phyloP scores from a whole-genome alignment of 306 rosid species.

The Cotoneaster glaucophyllus region DNA sequence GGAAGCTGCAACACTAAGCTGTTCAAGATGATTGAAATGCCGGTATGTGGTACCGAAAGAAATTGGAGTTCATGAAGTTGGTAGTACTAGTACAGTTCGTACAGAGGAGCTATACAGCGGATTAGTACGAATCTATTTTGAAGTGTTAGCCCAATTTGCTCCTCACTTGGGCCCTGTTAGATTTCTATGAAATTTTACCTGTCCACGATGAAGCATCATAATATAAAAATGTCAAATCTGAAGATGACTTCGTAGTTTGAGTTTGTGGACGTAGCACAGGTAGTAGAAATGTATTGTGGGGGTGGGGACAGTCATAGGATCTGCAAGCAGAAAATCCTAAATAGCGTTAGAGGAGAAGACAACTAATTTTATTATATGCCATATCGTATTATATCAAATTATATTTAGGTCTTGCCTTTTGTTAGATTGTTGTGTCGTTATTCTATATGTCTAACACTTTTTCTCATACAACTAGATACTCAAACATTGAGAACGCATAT shows the following conservation, averaged over 20 bases:
- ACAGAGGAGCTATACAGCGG: background rate
- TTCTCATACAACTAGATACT: background rate
- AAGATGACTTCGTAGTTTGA: background rate
- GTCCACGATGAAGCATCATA: background rate
- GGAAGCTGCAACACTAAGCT: too few species aligned
- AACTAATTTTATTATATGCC: background rate
- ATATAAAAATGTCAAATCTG: background rate
- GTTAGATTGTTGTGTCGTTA: background rate
- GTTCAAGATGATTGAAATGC: too few species aligned
- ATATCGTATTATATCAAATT: background rate
- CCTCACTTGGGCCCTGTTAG: background rate
- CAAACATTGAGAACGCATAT: background rate
- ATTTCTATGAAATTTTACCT: background rate
- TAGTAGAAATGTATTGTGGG: background rate
- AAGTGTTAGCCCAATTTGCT: background rate
- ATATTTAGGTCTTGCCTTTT: too few species aligned
- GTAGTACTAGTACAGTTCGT: background rate
- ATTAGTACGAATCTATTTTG: background rate
- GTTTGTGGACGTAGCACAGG: background rate
- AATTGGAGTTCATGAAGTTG: conserved; percentile 1
- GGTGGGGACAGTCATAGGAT: background rate
- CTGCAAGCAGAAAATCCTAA: background rate
- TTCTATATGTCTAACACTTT: background rate
- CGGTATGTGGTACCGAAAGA: background rate
- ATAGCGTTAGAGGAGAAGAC: background rate